phyloP scores from a whole-genome alignment of 768 basidiomycete species.

The Mycena haematopus region DNA sequence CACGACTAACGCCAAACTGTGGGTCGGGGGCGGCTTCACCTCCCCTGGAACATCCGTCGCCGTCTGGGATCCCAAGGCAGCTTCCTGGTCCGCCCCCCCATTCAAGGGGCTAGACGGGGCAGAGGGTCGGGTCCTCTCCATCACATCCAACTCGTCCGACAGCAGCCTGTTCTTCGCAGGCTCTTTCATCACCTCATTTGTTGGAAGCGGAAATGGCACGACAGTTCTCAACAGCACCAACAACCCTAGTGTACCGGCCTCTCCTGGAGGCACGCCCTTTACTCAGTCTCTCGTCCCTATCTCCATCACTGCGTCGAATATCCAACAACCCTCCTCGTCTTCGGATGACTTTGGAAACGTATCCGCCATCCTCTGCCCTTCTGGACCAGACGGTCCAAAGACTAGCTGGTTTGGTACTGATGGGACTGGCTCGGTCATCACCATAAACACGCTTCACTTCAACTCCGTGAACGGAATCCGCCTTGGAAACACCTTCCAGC shows the following conservation, averaged over 20 bases:
- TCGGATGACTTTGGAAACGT: slow-evolving; percentile 68
- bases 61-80: slow-evolving; percentile 66
- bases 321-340: slow-evolving; percentile 61
- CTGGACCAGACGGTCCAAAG: slow-evolving; percentile 79
- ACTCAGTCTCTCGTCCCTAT: slow-evolving; percentile 90
- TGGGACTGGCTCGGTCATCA: slow-evolving; percentile 73
- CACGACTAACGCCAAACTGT: slow-evolving; percentile 62
- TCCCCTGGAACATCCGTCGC: slow-evolving; percentile 73
- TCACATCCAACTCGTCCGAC: slow-evolving; percentile 73
- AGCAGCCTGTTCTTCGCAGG: slow-evolving; percentile 87
- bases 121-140: slow-evolving; percentile 72
- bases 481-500: slow-evolving; percentile 89
- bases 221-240: slow-evolving; percentile 64
- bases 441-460: slow-evolving; percentile 74
- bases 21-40: slow-evolving; percentile 81
- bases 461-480: slow-evolving; percentile 82
- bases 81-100: slow-evolving; percentile 77
- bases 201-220: slow-evolving; percentile 58
- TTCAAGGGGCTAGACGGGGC: slow-evolving; percentile 84
- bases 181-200: slow-evolving; percentile 81
- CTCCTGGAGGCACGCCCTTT: slow-evolving; percentile 81
- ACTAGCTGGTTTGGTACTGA: slow-evolving; percentile 87
- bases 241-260: slow-evolving; percentile 87
- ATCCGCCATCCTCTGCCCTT: slow-evolving; percentile 80
- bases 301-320: slow-evolving; percentile 63